phyloP scores from a whole-genome alignment of 2,329 filamentous ascomycete genomes.

The Aspergillus texensis region DNA sequence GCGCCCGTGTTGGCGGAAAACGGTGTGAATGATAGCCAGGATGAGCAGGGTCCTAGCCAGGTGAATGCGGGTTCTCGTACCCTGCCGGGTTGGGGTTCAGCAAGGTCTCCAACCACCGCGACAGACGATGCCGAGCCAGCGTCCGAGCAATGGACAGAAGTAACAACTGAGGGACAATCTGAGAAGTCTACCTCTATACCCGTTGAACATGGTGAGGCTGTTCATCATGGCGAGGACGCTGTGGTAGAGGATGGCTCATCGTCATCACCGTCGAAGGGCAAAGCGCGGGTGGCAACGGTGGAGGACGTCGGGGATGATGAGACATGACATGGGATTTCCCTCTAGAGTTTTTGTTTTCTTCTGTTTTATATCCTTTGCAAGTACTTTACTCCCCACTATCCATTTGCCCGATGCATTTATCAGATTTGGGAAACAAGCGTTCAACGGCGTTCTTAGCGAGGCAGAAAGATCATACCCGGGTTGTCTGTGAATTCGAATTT shows the following conservation, averaged over 20 bases:
- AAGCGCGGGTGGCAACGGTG: constrained; percentile 37
- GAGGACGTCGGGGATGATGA: constrained; percentile 39
- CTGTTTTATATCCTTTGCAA: constrained; percentile 1
- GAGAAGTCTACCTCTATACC: constrained; percentile 10
- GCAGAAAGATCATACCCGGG: constrained; percentile 22
- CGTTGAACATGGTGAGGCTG: constrained; percentile 1
- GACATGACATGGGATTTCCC: constrained; percentile 10
- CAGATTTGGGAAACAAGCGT: constrained; percentile 1
- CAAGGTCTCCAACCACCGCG: constrained; percentile 8
- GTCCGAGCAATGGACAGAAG: constrained; percentile 35
- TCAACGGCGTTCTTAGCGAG: constrained; percentile 11
- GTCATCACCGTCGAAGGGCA: constrained; percentile 36
- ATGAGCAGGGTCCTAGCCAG: constrained; percentile 2
- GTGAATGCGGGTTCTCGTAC: constrained; percentile 3
- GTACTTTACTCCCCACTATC: background rate
- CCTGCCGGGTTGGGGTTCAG: constrained; percentile 25
- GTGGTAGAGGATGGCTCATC: constrained; percentile 14
- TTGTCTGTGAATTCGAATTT: constrained; percentile 11
- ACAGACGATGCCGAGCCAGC: constrained; percentile 26
- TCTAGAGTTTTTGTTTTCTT: constrained; percentile 4
- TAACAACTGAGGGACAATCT: constrained; percentile 24
- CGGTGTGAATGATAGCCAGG: background rate
- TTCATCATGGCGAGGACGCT: background rate
- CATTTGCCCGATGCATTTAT: constrained; percentile 2
- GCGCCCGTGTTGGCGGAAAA: constrained; percentile 5